These are phyloP conservation scores for Alternaria postmessia DNA, from an alignment of 2,329 filamentous ascomycete genomes.

Conservation along the genomic window DNA sequence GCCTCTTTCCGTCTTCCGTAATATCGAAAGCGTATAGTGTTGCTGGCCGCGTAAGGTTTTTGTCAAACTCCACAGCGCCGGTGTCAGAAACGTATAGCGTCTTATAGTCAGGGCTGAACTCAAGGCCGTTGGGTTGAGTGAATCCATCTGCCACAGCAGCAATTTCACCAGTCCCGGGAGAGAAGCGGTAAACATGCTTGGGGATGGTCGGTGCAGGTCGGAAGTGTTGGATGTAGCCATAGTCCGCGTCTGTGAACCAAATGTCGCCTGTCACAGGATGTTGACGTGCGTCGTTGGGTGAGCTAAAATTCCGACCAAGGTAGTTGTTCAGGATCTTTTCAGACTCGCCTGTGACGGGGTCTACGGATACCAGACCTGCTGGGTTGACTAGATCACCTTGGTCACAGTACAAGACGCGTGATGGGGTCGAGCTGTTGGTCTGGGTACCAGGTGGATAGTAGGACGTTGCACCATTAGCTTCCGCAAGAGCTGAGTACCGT, in stretches of 20 bases:
- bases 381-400: slow-evolving; percentile 52
- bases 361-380: slow-evolving; percentile 54
- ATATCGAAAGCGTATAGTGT: slow-evolving; percentile 56
- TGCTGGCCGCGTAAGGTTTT: slow-evolving; percentile 51
- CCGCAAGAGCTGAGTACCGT: slow-evolving; percentile 49
- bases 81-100: slow-evolving; percentile 58
- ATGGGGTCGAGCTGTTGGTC: slow-evolving; percentile 32
- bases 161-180: slow-evolving; percentile 52
- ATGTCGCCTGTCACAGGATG: slow-evolving; percentile 56
- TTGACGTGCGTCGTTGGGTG: slow-evolving; percentile 54
- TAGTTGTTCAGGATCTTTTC: slow-evolving; percentile 56
- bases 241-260: slow-evolving; percentile 60
- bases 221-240: slow-evolving; percentile 44
- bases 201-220: slow-evolving; percentile 42
- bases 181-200: slow-evolving; percentile 55
- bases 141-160: slow-evolving; percentile 54
- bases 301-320: slow-evolving; percentile 57
- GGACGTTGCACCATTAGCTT: slow-evolving; percentile 49
- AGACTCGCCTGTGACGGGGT: slow-evolving; percentile 55
- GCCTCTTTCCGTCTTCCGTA: slow-evolving; percentile 45
- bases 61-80: slow-evolving; percentile 51
- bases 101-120: slow-evolving; percentile 54
- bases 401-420: slow-evolving; percentile 45
- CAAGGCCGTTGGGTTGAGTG: slow-evolving; percentile 56
- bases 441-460: slow-evolving; percentile 44